Percentiles rank a stretch among this genome's conserved stretches.
These are phyloP conservation scores for Schrenkiella parvula DNA, from an alignment of 345 rosid genomes.

Conservation along the genomic window DNA sequence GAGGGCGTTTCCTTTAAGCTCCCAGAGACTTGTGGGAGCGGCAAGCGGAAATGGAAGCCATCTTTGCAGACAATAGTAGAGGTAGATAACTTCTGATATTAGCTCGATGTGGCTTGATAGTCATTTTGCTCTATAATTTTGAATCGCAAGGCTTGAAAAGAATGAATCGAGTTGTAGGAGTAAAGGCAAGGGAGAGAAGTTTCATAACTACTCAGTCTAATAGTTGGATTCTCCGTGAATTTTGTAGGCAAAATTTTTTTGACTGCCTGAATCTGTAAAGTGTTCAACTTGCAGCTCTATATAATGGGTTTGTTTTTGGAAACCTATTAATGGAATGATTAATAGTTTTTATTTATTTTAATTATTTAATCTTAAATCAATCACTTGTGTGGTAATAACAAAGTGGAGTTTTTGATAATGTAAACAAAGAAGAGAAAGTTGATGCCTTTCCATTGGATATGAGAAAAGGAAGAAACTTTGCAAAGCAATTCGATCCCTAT, in stretches of 20 bases:
- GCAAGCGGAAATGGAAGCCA: conserved; percentile 51
- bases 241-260: too few species aligned
- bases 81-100: conserved; percentile 31
- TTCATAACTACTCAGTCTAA: background rate
- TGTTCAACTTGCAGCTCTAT: background rate
- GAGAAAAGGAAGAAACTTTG: conserved; percentile 27
- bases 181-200: background rate
- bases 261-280: too few species aligned
- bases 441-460: conserved; percentile 29
- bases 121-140: background rate
- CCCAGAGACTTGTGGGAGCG: conserved; percentile 9
- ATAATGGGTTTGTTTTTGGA: conserved; percentile 15
- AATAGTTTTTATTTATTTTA: background rate
- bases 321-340: conserved; percentile 7
- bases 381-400: background rate
- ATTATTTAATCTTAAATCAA: background rate
- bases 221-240: conserved; percentile 13
- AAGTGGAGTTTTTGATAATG: background rate
- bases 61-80: conserved; percentile 49
- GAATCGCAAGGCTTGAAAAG: too few species aligned
- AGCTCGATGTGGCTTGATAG: conserved; percentile 17
- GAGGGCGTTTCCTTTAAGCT: conserved; percentile 23
- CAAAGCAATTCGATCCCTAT: conserved; percentile 21
- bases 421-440: conserved; percentile 15
- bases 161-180: too few species aligned